phyloP scores from a whole-genome alignment of 1,284 basidiomycete genomes.

The Marasmius oreades region DNA sequence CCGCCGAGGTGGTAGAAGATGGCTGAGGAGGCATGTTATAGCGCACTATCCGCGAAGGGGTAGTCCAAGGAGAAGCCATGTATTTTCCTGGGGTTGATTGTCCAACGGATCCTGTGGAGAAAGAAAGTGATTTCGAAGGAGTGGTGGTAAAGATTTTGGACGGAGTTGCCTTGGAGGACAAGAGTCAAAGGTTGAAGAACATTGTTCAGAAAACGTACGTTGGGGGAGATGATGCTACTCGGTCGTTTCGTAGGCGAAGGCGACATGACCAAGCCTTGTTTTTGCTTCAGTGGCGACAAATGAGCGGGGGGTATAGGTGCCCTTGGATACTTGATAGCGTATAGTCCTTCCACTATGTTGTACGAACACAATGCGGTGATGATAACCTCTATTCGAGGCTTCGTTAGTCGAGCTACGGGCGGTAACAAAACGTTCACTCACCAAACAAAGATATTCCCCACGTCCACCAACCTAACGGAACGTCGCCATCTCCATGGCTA shows the following conservation, averaged over 20 bases:
- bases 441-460: slow-evolving; percentile 8
- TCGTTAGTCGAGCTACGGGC: neutral
- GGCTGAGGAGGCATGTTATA: slow-evolving; percentile 11
- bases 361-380: slow-evolving; percentile 2
- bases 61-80: slow-evolving; percentile 8
- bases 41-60: slow-evolving; percentile 9
- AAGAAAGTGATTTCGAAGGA: neutral
- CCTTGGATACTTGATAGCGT: slow-evolving; percentile 13
- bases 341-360: slow-evolving; percentile 12
- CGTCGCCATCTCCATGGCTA: neutral
- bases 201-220: slow-evolving; percentile 1
- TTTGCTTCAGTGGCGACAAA: slow-evolving; percentile 10
- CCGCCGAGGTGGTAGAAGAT: neutral
- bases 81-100: slow-evolving; percentile 1
- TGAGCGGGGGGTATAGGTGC: slow-evolving; percentile 7
- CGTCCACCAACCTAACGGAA: neutral
- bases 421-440: slow-evolving; percentile 1
- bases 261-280: slow-evolving; percentile 6
- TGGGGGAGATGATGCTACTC: slow-evolving; percentile 8
- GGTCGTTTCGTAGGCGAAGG: slow-evolving; percentile 11
- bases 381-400: slow-evolving; percentile 4
- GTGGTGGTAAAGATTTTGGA: neutral
- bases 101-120: neutral
- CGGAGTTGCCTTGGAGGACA: slow-evolving; percentile 6
- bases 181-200: neutral